Base-by-base conservation (phyloP, 2,329 filamentous ascomycete species). In the Diaporthe citriasiana region DNA sequence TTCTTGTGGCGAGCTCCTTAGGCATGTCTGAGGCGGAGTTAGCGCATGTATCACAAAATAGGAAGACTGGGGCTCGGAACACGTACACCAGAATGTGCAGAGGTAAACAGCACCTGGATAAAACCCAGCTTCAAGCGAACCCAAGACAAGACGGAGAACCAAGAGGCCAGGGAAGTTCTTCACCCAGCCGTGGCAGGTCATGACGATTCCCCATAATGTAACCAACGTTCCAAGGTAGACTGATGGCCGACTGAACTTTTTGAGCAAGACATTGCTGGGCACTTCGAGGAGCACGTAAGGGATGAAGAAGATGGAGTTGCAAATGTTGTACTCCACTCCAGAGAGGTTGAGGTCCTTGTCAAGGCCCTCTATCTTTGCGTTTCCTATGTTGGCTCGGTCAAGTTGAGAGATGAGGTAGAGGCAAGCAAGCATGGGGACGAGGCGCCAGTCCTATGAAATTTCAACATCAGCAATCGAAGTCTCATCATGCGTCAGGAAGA, bases 211-310 rank as follows among this genome's bases (percentile, higher is more conserved):
- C 85, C 86, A 91, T 1, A 89, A 84, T 1, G 94, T 82, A 91
- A 97, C 95, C 78, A 96, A 95, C 9, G 87, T 83, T 0, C 94
- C 92, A 33, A 96, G 88, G 85, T 95, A 97, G 68, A 93, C 83
- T 47, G 90, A 93, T 0, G 94, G 94, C 0, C 92, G 88, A 30
- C 60, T 51, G 68, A 95, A 85, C 19, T 88, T 89, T 82, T 96
- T 97, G 72, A 97, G 89, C 10, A 96, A 83, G 15, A 95, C 82
- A 78, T 97, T 97, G 72, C 92, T 94, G 22, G 94, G 85, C 0
- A 93, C 89, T 79, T 96, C 94, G 76, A 94, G 94, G 25, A 93
- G 86, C 2, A 93, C 87, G 80, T 97, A 97, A 1, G 92, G 92
- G 76, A 96, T 90, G 85, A 96, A 97, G 85, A 97, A 97, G 74